Evolutionary conservation across 2,329 filamentous ascomycete species (phyloP).

Genomic region (Mycosphaerella arachidis): DNA sequence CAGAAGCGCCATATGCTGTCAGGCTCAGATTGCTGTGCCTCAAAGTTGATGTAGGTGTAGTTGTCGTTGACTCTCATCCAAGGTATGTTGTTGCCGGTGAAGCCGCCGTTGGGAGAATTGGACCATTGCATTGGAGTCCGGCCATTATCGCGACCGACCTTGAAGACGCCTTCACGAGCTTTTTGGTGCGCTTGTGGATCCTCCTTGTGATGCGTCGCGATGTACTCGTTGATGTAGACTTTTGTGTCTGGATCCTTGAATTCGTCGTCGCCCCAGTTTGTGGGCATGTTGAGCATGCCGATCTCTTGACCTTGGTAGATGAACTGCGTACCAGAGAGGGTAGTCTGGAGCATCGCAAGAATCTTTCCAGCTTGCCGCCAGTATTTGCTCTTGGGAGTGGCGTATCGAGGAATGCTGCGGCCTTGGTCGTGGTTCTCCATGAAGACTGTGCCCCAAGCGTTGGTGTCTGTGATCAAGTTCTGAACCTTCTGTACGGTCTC

Average conservation of each 20-base stretch:
- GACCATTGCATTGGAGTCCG: slow-evolving; percentile 71
- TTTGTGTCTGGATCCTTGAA: slow-evolving; percentile 21
- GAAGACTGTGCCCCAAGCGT: slow-evolving; percentile 62
- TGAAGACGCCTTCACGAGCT: slow-evolving; percentile 49
- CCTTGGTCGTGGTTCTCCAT: slow-evolving; percentile 64
- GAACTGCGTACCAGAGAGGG: slow-evolving; percentile 60
- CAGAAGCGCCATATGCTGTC: slow-evolving; percentile 59
- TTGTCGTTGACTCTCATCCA: slow-evolving; percentile 70
- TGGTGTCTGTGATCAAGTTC: slow-evolving; percentile 51
- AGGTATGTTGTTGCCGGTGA: slow-evolving; percentile 53
- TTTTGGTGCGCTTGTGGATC: slow-evolving; percentile 28
- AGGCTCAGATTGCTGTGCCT: slow-evolving; percentile 45
- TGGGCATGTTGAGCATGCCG: slow-evolving; percentile 61
- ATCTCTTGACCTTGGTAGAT: slow-evolving; percentile 69
- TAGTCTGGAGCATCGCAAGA: slow-evolving; percentile 53
- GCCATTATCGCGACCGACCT: slow-evolving; percentile 64
- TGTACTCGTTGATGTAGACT: slow-evolving; percentile 53
- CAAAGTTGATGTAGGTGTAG: slow-evolving; percentile 60
- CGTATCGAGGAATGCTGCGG: slow-evolving; percentile 49
- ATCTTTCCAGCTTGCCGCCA: slow-evolving; percentile 54
- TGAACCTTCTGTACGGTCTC: slow-evolving; percentile 23
- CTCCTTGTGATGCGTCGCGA: slow-evolving; percentile 54
- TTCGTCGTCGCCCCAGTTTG: slow-evolving; percentile 45
- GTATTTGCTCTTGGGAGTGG: slow-evolving; percentile 29
- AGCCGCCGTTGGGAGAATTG: slow-evolving; percentile 56